Evolutionary conservation across 2,329 filamentous ascomycete genomes (phyloP), one percentile per base, ranked within the genome.

Genomic region (Cadophora malorum): DNA sequence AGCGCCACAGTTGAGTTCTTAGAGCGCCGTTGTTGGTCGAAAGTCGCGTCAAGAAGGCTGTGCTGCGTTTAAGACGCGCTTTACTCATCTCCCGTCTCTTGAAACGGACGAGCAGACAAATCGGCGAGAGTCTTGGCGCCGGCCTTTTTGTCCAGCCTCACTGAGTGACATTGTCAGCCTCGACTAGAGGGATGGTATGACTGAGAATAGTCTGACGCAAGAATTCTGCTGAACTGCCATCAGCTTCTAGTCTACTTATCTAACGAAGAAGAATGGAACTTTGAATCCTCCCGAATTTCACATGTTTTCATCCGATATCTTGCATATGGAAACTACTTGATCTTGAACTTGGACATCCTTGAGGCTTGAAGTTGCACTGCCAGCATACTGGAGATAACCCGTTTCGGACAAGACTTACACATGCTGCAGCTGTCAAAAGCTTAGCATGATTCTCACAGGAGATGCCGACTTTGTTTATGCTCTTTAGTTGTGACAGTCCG

Each of bases 21-120:
- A 21, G 45, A 16, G n/a, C 28, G 56, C n/a, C 28, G 56, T 10
- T 41, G 56, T 59, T 59, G 56, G 56, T 38, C 14, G 21, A 23
- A 41, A 59, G 56, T 59, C 56, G 56, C 56, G 56, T 45, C 35
- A 59, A 25, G 33, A 23, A 59, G 56, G 56, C 56, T 59, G 56
- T 59, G 56, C 56, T 59, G 12, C 8, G 28, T 58, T 38, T n/a
- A 58, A 38, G 21, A 58, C 55, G 55, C 55, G 55, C 33, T 58
- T 53, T 2, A 31, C 1, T 10, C 25, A 25, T 53, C n/a, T 12
- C 19, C 23, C 41, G 41, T 45, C 16, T 45, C 2, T 14, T 23
- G 33, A 38, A 41, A 21, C 55, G 16, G 31, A 21, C 55, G 16
- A 38, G 9, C 31, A 21, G 35, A 19, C 56, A 59, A 38, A 23